phyloP scores from a whole-genome alignment of 352 stramenopile species.

The Achlya hypogyna region DNA sequence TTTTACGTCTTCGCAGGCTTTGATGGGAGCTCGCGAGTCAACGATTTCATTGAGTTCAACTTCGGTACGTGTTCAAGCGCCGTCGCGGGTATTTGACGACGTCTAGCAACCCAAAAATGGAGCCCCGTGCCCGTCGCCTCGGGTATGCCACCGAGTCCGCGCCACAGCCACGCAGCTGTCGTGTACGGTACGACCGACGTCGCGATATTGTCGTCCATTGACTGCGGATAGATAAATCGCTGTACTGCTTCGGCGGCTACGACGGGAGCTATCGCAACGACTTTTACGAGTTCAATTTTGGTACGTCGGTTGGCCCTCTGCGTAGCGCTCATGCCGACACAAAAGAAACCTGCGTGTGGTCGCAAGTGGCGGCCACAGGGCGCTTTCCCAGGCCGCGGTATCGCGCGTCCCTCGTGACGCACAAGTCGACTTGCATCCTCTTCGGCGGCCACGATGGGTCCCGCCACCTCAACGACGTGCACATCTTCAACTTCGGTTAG shows the following conservation, averaged over 20 bases:
- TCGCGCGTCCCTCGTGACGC: constrained; percentile 85
- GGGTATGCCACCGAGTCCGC: constrained; percentile 83
- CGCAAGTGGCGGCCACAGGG: constrained; percentile 62
- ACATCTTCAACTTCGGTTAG: constrained; percentile 94
- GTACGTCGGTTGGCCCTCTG: constrained; percentile 22
- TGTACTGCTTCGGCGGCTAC: constrained; percentile 92
- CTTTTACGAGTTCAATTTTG: constrained; percentile 95
- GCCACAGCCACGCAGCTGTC: constrained; percentile 93
- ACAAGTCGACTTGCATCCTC: constrained; percentile 90
- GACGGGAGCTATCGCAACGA: constrained; percentile 93
- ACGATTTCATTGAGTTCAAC: constrained; percentile 94
- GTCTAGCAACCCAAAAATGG: constrained; percentile 70
- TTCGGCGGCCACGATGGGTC: constrained; percentile 97
- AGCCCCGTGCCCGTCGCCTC: constrained; percentile 57
- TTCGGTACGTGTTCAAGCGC: constrained; percentile 58
- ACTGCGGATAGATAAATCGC: constrained; percentile 46
- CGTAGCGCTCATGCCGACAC: not conserved
- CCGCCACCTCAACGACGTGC: constrained; percentile 94
- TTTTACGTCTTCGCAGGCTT: constrained; percentile 95
- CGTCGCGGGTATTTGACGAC: not conserved
- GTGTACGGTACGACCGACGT: constrained; percentile 51
- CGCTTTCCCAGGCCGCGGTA: constrained; percentile 68
- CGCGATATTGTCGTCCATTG: not conserved
- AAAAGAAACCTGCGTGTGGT: constrained; percentile 81
- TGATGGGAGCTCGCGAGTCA: constrained; percentile 87